Evolutionary conservation across 306 rosid species (phyloP), one percentile per base, ranked within the genome.

Genomic region (Malus domestica): DNA sequence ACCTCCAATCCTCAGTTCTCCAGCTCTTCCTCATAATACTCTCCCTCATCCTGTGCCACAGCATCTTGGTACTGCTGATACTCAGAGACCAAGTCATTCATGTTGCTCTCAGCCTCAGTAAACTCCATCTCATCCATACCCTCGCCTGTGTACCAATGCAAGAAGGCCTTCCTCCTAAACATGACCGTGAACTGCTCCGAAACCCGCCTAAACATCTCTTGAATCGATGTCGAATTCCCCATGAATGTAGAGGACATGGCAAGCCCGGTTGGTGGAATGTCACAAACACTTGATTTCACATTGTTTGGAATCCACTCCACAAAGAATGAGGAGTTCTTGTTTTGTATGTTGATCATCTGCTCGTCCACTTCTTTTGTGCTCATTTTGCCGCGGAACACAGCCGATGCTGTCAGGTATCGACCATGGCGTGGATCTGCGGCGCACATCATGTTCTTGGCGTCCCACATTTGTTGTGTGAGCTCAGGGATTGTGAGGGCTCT

Each of bases 71-170:
- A 93, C 68, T 93, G 98, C 55, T 93, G 98, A 40, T 93, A 90
- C 80, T 93, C 98, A 1, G 98, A 90, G 1, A 93, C 98, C 88
- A 93, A 85, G 59, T 93, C 98, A 76, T 93, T 90, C 96, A 90
- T 93, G 72, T 93, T 90, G 72, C 98, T 93, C 87, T 93, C 97
- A 10, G 96, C 96, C 83, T 90, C 93, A 1, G 96, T 90, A 38
- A 90, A 90, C 80, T 90, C 96, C 96, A 93, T 93, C 76, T 93
- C 97, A 82, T 93, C 96, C 97, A 93, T 90, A 0, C 97, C 97
- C 55, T 93, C 97, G 2, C 89, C 96, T 0, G 96, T 93, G 80
- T 93, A 93, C 97, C 96, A 93, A 81, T 93, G 96, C 88, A 93
- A 76, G 83, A 93, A 93, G 3, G 98, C 98, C 89, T 93, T 93